Percentiles rank a stretch among this genome's conserved stretches.
Conservation (phyloP, 2,329 filamentous ascomycete genomes). For the Cryphonectria radicalis region DNA sequence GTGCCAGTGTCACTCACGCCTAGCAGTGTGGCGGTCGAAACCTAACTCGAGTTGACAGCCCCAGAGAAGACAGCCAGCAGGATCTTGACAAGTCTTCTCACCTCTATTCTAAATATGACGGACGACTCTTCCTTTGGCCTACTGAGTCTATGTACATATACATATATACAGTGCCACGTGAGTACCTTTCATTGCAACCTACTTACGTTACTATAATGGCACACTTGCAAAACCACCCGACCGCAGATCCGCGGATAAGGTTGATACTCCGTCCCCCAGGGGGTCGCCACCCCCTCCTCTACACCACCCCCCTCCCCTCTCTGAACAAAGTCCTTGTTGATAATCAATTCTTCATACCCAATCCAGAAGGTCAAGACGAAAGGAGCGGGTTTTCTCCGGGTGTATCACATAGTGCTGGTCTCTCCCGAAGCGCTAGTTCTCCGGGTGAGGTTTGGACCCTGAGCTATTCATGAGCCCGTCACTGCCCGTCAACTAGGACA, state of each 20-base stretch:
- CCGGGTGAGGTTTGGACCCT: constrained; percentile 9
- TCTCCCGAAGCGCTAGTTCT: background rate
- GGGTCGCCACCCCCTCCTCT: background rate
- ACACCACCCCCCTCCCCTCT: background rate
- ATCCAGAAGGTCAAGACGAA: constrained; percentile 14
- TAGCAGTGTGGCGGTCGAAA: background rate
- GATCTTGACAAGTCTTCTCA: too few species aligned
- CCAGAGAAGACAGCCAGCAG: background rate
- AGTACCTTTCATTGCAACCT: background rate
- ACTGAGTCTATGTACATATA: background rate
- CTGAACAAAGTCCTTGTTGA: background rate
- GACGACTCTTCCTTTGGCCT: too few species aligned
- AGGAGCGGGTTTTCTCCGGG: background rate
- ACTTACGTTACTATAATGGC: background rate
- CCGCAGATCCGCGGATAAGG: constrained; percentile 1
- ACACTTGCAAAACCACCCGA: background rate
- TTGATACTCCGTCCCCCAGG: background rate
- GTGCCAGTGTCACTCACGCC: background rate
- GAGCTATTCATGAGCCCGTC: background rate
- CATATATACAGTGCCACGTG: background rate
- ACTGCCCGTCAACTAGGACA: background rate
- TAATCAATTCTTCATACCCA: background rate
- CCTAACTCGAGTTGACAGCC: background rate
- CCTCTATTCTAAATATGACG: too few species aligned
- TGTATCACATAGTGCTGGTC: background rate